Base-by-base conservation (phyloP, 495 filamentous ascomycete species). In the Entonaema liquescens region DNA sequence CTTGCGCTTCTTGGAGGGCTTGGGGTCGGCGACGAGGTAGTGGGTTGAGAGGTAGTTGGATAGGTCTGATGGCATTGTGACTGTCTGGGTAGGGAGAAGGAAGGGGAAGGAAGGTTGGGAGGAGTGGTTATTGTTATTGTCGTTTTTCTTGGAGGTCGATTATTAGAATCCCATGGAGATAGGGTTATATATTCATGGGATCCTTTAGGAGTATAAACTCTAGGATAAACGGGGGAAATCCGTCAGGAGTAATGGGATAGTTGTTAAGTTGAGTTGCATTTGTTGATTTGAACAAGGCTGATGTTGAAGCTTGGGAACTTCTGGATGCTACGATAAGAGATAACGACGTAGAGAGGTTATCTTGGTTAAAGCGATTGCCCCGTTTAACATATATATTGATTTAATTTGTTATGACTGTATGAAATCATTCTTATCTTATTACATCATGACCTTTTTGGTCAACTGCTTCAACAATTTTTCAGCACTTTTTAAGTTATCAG, bases 1-100 rank as follows among this genome's bases (percentile, higher is more conserved):
- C 83, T 97, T 97, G 81, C 93, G 94, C 75, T 89, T 91, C 75
- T 94, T 93, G 77, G 91, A 89, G 12, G 90, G 83, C 52, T 90
- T 89, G 44, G 89, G 81, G 77, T 95, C 92, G 31, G 92, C 79
- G 35, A 80, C 91, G 4, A 99, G 90, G 81, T 99, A 99, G 79
- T 94, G 97, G 71, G 94, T 91, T 59, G 95, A 94, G 56, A 99
- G 90, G 79, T 98, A 99, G 79, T 89, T 88, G 28, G 94, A 90
- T 70, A 97, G 87, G 72, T 85, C 83, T 60, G 90, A 87, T 49
- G 86, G 83, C 86, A 88, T 88, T 23, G 25, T 62, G 42, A 57
- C 5, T 35, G 64, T 40, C 44, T 50, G 19, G 47, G 23, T 31
- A 17, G 26, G 29, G 53, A 7, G 13, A 11, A 9, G n/a, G n/a